Conservation (phyloP, 2,329 filamentous ascomycete genomes). For the Tolypocladium sp. region DNA sequence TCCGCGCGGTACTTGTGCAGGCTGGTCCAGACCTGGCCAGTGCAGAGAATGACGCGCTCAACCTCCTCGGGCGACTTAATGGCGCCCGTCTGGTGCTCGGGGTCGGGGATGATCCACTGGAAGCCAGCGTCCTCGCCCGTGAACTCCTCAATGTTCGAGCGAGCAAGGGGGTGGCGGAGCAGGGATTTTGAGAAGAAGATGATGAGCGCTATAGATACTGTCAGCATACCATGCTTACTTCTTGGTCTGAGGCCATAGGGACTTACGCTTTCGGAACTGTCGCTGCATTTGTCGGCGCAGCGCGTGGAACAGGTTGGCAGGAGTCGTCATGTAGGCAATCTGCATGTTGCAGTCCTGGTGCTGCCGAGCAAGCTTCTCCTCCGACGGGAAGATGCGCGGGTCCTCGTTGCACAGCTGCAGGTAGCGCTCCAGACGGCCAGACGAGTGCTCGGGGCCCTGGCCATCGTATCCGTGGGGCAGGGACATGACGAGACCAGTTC, state of each 20-base stretch:
- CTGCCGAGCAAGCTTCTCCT: conserved; percentile 87
- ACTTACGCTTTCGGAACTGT: conserved; percentile 97
- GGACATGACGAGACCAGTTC: conserved; percentile 91
- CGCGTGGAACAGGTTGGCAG: conserved; percentile 92
- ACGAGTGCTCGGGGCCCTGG: conserved; percentile 96
- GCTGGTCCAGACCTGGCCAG: conserved; percentile 86
- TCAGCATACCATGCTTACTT: not conserved
- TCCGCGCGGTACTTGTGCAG: conserved; percentile 85
- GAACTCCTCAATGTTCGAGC: conserved; percentile 86
- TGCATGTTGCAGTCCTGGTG: conserved; percentile 99
- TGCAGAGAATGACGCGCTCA: conserved; percentile 88
- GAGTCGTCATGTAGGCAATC: conserved; percentile 93
- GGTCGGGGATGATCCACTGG: conserved; percentile 91
- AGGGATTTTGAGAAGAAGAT: conserved; percentile 99
- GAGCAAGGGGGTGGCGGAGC: conserved; percentile 85
- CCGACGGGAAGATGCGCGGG: conserved; percentile 79
- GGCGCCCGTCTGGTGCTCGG: conserved; percentile 65
- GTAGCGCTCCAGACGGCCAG: conserved; percentile 93
- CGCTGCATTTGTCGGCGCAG: conserved; percentile 96
- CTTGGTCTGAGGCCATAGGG: not conserved
- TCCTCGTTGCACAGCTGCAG: conserved; percentile 97
- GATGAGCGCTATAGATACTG: conserved; percentile 56
- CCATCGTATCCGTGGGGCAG: conserved; percentile 97
- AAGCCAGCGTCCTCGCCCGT: conserved; percentile 77
- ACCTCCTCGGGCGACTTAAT: conserved; percentile 80